phyloP scores from a whole-genome alignment of 73 alveolate species.

The Tetrahymena thermophila region DNA sequence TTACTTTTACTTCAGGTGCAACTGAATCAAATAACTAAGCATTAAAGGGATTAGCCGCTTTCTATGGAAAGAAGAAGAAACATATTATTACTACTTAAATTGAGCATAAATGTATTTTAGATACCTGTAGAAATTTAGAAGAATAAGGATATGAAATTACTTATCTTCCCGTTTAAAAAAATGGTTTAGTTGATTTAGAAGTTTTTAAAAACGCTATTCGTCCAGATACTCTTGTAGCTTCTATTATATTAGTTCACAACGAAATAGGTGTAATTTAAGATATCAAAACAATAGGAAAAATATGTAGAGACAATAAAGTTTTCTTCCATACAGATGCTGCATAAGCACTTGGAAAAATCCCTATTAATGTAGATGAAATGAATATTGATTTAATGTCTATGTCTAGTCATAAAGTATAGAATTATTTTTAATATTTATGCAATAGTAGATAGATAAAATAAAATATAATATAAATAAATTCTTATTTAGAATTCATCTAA shows the following conservation, averaged over 20 bases:
- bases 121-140: conserved; percentile 91
- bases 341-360: conserved; percentile 85
- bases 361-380: conserved; percentile 77
- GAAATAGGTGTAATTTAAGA: conserved; percentile 99
- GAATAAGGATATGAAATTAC: conserved; percentile 93
- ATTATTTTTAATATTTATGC: not conserved
- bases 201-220: conserved; percentile 76
- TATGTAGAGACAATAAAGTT: conserved; percentile 83
- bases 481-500: not conserved
- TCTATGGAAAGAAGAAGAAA: conserved; percentile 73
- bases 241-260: conserved; percentile 95
- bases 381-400: conserved; percentile 78
- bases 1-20: conserved; percentile 99
- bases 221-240: conserved; percentile 85
- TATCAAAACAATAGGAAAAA: conserved; percentile 89
- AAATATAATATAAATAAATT: no score
- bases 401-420: conserved; percentile 75
- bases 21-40: conserved; percentile 98
- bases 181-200: conserved; percentile 80
- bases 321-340: conserved; percentile 97
- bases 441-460: no score
- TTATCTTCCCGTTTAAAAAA: conserved; percentile 85
- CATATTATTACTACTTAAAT: conserved; percentile 89
- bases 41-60: conserved; percentile 85
- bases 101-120: conserved; percentile 98